Conservation (phyloP, 202 grass and related monocot genomes). For the Panicum hallii region DNA sequence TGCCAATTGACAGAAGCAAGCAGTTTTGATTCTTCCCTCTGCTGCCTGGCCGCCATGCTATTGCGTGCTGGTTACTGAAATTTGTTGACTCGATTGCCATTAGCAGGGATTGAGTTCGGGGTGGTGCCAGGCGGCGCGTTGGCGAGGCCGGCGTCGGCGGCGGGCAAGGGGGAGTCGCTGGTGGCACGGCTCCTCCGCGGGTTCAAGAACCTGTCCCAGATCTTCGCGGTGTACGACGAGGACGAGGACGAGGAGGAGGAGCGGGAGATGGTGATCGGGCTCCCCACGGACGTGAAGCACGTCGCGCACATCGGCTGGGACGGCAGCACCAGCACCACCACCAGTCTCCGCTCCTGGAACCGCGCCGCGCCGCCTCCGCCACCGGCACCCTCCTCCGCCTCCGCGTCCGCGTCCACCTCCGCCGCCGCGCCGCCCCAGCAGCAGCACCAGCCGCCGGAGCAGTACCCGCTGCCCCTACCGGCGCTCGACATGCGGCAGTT, state of each 20-base stretch:
- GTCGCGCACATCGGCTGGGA: slow-evolving; percentile 91
- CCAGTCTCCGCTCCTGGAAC: slow-evolving; percentile 62
- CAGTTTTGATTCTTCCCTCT: background rate
- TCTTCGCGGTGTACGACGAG: slow-evolving; percentile 70
- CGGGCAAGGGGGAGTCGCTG: slow-evolving; percentile 50
- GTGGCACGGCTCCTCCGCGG: slow-evolving; percentile 62
- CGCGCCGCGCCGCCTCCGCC: slow-evolving; percentile 33
- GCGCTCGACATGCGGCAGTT: slow-evolving; percentile 64
- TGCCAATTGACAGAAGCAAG: background rate
- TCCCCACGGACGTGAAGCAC: slow-evolving; percentile 85
- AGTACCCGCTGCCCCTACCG: slow-evolving; percentile 3
- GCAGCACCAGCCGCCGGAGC: background rate
- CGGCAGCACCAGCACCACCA: slow-evolving; percentile 66
- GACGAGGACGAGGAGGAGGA: slow-evolving; percentile 54
- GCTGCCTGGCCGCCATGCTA: background rate
- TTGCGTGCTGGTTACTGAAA: background rate
- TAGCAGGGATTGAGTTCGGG: background rate
- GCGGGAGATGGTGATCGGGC: slow-evolving; percentile 79
- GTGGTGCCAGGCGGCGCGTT: background rate
- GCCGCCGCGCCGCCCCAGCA: background rate
- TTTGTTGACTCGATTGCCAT: background rate
- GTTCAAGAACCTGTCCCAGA: slow-evolving; percentile 77
- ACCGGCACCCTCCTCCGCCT: background rate
- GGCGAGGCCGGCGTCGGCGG: background rate
- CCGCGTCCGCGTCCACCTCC: background rate